Conservation (phyloP, 1,284 basidiomycete genomes). For the Marasmius sp. region DNA sequence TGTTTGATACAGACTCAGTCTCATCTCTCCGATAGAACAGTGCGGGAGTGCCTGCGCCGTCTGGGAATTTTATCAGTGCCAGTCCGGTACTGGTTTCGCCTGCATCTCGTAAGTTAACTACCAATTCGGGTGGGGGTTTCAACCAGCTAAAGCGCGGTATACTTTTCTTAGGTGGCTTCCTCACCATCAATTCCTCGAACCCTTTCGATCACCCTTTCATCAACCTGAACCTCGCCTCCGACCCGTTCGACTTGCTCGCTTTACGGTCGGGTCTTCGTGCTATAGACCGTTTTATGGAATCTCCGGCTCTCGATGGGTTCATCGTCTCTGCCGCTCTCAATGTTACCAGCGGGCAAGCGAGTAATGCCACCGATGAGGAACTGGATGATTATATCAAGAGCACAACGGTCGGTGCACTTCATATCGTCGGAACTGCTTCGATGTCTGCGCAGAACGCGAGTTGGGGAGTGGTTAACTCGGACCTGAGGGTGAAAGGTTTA, state of each 20-base stretch:
- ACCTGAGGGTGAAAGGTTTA: not conserved
- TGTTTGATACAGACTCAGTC: not conserved
- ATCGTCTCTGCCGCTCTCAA: not conserved
- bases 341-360: not conserved
- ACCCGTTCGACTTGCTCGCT: not conserved
- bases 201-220: constrained; percentile 1
- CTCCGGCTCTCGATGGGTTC: not conserved
- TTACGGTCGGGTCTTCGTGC: not conserved
- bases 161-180: constrained; percentile 6
- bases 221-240: not conserved
- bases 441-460: not conserved
- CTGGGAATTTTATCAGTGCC: constrained; percentile 26
- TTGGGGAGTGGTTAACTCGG: constrained; percentile 24
- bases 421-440: not conserved
- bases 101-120: constrained; percentile 28
- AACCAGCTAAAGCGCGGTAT: not conserved
- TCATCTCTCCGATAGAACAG: too few relatives aligned
- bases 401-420: not conserved
- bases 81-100: constrained; percentile 27
- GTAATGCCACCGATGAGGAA: not conserved
- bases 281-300: not conserved
- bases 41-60: too few relatives aligned
- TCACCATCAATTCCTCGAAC: not conserved
- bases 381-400: constrained; percentile 1
- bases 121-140: too few relatives aligned